These are phyloP conservation scores for Alternaria gansuensis DNA, from an alignment of 2,329 filamentous ascomycete genomes.

Conservation along the genomic window DNA sequence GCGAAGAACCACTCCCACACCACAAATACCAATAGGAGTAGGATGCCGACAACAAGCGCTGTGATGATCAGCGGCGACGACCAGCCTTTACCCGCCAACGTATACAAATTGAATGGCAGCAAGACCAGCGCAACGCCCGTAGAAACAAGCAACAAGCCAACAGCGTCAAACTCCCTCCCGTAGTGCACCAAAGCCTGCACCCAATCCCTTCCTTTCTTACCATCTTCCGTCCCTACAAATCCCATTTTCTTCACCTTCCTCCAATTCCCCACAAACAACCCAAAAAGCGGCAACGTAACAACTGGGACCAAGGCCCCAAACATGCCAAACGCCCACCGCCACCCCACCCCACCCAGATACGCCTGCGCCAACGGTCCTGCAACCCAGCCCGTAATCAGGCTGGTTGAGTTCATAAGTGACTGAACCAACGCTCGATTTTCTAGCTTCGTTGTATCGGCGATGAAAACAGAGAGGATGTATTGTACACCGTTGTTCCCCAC, in stretches of 20 bases:
- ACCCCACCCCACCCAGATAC: conserved; percentile 61
- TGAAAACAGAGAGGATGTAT: conserved; percentile 62
- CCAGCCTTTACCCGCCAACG: conserved; percentile 34
- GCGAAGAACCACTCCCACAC: conserved; percentile 52
- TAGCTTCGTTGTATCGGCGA: conserved; percentile 72
- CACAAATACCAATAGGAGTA: conserved; percentile 46
- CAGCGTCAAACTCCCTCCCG: conserved; percentile 67
- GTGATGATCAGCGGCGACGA: conserved; percentile 45
- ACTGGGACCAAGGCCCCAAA: conserved; percentile 70
- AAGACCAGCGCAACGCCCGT: conserved; percentile 70
- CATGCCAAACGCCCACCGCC: conserved; percentile 73
- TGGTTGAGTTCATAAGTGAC: conserved; percentile 51
- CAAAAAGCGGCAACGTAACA: conserved; percentile 66
- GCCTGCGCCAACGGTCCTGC: conserved; percentile 28
- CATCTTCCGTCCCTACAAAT: conserved; percentile 51
- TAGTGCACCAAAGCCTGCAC: conserved; percentile 63
- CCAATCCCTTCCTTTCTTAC: conserved; percentile 57
- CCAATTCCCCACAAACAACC: conserved; percentile 65
- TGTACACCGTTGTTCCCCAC: conserved; percentile 67
- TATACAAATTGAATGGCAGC: conserved; percentile 68
- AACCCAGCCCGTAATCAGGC: conserved; percentile 34
- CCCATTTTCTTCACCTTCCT: conserved; percentile 66
- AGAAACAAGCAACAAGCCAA: conserved; percentile 68
- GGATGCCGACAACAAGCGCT: conserved; percentile 49
- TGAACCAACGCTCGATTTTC: conserved; percentile 70